Base-by-base conservation (phyloP, 2,329 filamentous ascomycete species). In the Hawksworthiomyces lignivorus region DNA sequence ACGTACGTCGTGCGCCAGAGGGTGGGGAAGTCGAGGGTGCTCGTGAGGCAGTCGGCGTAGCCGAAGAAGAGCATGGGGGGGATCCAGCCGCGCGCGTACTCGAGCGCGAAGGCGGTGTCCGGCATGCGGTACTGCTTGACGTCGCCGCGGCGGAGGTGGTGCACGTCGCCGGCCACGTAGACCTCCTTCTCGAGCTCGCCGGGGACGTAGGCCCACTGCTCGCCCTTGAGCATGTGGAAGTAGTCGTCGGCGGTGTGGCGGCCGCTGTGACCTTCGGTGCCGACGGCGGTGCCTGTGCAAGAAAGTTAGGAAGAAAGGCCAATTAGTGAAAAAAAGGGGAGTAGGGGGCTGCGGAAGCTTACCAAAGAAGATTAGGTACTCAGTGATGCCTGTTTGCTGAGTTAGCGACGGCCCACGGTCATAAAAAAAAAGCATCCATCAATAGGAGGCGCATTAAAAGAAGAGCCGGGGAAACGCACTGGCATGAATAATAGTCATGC, bases 231-330 rank as follows among this genome's bases (percentile, higher is more conserved):
- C 70, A 95, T 94, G 71, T 89, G 78, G 73, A 95, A 95, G 72
- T 92, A 95, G 70, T 95, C 88, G 65, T 94, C 85, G 14, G 87
- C 87, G 11, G 87, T 90, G 72, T 94, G 88, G 38, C 87, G 84
- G 50, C 88, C 88, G 2, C 79, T 78, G 71, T 94, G 87, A 48
- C 88, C 88, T 64, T 94, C 87, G 11, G 88, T 94, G 54, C 87
- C 87, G 52, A 89, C 65, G 9, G 85, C 74, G 1, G 84, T 86
- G 60, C 86, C 61, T 62, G 31, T 36, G n/a, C 34, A 27, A 7
- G 32, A 29, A 10, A 36, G 60, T 58, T 28, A 30, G 15, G 7
- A 17, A 14, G 19, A 17, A 31, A 20, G 21, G 12, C 36, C 7
- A 21, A 20, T 8, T n/a, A n/a, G n/a, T n/a, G 42, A 37, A n/a